These are phyloP conservation scores for Paracorniculantispora psalliotae DNA, from an alignment of 2,329 filamentous ascomycete species.

Conservation along the genomic window DNA sequence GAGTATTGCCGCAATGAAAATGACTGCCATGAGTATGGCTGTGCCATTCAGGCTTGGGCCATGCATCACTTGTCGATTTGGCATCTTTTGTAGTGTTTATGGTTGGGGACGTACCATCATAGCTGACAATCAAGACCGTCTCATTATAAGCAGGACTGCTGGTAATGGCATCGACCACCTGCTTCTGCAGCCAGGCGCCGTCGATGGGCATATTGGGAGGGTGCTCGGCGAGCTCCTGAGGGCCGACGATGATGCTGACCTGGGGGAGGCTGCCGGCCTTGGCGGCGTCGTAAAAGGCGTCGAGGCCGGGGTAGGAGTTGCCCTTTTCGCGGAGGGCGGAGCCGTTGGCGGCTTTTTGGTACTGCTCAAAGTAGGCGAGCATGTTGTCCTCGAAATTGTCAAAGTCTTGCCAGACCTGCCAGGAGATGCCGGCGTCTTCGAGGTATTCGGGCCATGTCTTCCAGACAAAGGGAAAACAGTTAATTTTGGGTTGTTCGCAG, in stretches of 20 bases:
- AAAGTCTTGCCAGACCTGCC: conserved; percentile 45
- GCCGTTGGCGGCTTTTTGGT: conserved; percentile 35
- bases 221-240: conserved; percentile 52
- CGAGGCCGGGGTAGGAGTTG: conserved; percentile 40
- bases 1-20: too few relatives aligned
- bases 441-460: conserved; percentile 45
- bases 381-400: conserved; percentile 51
- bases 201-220: conserved; percentile 48
- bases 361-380: conserved; percentile 47
- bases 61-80: too few relatives aligned
- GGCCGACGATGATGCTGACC: conserved; percentile 47
- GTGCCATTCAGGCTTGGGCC: too few relatives aligned
- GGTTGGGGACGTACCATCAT: conserved; percentile 31
- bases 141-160: conserved; percentile 43
- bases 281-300: conserved; percentile 44
- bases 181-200: conserved; percentile 50
- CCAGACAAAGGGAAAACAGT: conserved; percentile 49
- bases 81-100: too few relatives aligned
- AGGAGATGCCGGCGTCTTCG: conserved; percentile 42
- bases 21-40: too few relatives aligned
- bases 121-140: conserved; percentile 47
- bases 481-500: conserved; percentile 38
- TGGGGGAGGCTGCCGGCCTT: conserved; percentile 44
- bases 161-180: conserved; percentile 45
- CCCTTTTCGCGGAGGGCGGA: conserved; percentile 39